Base-by-base conservation (phyloP, 306 rosid genomes). In the Ceratonia siliqua region DNA sequence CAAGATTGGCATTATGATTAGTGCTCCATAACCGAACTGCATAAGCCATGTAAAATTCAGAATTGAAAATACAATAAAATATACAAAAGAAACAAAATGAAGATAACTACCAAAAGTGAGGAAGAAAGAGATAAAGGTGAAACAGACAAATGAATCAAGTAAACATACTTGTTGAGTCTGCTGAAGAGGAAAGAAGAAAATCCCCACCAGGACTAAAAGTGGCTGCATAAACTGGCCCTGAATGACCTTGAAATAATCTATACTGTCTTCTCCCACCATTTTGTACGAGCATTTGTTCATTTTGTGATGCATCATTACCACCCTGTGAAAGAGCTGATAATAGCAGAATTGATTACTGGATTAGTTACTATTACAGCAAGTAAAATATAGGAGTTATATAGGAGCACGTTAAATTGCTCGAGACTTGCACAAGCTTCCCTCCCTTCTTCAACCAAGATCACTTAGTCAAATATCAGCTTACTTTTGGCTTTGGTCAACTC, bases 1-100 rank as follows among this genome's bases (percentile, higher is more conserved):
- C 99, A 73, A 94, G 97, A 85, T 90, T 94, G 75, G 93, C 89
- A 71, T 89, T 87, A 64, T 90, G 86, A 63, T 87, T 86, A 39
- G 96, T 87, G 93, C 93, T 94, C 99, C 97, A 94, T 64, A 92
- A 82, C 38, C 98, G 87, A 87, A 94, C 99, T 94, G 91, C 88
- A 83, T 54, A 39, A 68, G 32, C 32, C 77, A 82, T 57, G 41
- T 50, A 76, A 78, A 28, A 79, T 52, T 62, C 32, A 74, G 35
- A 61, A 39, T 68, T 57, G 20, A 62, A 82, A 46, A 48, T 59
- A 25, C 3, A 70, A 56, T 41, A n/a, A n/a, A n/a, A n/a, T n/a
- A n/a, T n/a, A 50, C 63, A 11, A 18, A 67, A 62, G 20, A 64
- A 46, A 78, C 28, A 35, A 45, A 49, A 56, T 3, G 21, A 8